Conservation (phyloP, 192 early-diverging fungal genomes). For the Chytriomyces hyalinus region DNA sequence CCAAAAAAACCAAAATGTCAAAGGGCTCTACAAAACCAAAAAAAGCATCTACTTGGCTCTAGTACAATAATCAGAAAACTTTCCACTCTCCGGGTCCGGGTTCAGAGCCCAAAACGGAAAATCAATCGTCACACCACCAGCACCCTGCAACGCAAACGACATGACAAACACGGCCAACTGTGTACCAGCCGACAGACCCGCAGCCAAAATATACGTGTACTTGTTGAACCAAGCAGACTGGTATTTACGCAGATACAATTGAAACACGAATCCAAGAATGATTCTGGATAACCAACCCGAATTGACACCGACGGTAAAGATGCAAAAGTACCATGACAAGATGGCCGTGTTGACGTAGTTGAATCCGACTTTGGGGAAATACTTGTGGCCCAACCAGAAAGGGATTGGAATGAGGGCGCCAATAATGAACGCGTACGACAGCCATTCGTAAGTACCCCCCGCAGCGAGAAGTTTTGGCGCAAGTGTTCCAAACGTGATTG, state of each 20-base stretch:
- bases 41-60: too few relatives aligned
- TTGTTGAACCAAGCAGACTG: constrained; percentile 66
- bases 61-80: not conserved
- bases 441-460: constrained; percentile 61
- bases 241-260: constrained; percentile 71
- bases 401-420: constrained; percentile 63
- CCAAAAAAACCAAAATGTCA: too few relatives aligned
- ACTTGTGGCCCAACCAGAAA: constrained; percentile 63
- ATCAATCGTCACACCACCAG: not conserved
- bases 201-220: constrained; percentile 63
- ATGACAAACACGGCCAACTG: constrained; percentile 6
- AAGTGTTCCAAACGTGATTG: constrained; percentile 76
- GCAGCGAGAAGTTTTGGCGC: constrained; percentile 64
- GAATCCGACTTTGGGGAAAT: constrained; percentile 73
- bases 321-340: constrained; percentile 59
- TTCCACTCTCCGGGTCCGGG: constrained; percentile 13
- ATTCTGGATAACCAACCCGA: constrained; percentile 28
- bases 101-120: constrained; percentile 25
- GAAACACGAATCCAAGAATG: constrained; percentile 71
- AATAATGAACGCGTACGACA: constrained; percentile 57
- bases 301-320: constrained; percentile 41
- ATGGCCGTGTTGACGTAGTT: constrained; percentile 73
- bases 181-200: constrained; percentile 57
- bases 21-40: too few relatives aligned
- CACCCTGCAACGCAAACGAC: constrained; percentile 1